Evolutionary conservation across 2,329 filamentous ascomycete genomes (phyloP).

Genomic region (Knufia petricola): DNA sequence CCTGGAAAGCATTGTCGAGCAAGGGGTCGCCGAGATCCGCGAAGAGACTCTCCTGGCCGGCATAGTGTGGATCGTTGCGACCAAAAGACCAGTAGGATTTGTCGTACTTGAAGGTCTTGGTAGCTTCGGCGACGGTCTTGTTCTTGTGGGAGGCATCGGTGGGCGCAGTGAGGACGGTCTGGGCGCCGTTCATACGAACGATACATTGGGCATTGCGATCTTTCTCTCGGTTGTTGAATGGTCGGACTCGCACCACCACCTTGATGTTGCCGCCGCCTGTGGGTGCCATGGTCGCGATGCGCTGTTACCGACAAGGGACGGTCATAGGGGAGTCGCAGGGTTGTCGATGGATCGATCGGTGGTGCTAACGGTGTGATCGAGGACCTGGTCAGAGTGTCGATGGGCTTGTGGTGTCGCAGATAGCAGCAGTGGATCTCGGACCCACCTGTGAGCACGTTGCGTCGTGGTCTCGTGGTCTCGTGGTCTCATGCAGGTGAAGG

Average conservation of each 20-base stretch:
- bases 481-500: no score
- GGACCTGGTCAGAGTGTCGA: no score
- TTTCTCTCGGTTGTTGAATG: conserved; percentile 93
- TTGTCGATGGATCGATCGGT: no score
- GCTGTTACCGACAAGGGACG: conserved; percentile 8
- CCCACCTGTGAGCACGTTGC: no score
- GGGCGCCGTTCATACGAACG: conserved; percentile 87
- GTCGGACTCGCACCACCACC: conserved; percentile 93
- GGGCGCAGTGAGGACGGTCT: conserved; percentile 76
- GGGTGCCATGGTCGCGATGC: conserved; percentile 47
- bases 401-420: no score
- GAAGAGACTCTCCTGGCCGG: conserved; percentile 82
- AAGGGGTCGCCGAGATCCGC: conserved; percentile 79
- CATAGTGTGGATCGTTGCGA: conserved; percentile 69
- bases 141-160: conserved; percentile 47
- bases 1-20: conserved; percentile 94
- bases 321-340: not conserved
- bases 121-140: conserved; percentile 57
- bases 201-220: conserved; percentile 92
- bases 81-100: conserved; percentile 97
- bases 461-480: no score
- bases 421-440: no score
- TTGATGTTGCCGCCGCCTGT: conserved; percentile 93
- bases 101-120: conserved; percentile 91
- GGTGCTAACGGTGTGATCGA: no score